Conservation (phyloP, 257 asterid genomes). For the Ehretia macrophylla region DNA sequence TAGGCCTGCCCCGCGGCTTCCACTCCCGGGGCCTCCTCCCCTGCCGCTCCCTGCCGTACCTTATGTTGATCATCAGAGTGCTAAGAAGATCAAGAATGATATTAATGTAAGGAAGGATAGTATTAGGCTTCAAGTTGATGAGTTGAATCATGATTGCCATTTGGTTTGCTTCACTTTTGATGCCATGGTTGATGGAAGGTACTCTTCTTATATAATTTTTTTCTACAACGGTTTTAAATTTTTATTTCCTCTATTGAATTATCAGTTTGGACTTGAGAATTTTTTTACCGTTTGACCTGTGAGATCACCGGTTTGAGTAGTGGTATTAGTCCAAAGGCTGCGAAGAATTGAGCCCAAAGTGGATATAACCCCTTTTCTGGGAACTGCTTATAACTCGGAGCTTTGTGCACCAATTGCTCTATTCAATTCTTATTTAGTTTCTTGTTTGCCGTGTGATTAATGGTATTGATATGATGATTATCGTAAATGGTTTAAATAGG, state of each 20-base stretch:
- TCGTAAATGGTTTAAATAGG: no score
- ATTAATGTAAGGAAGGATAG: slow-evolving; percentile 86
- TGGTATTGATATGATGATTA: no score
- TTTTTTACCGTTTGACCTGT: no score
- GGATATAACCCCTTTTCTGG: no score
- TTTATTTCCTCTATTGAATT: neutral
- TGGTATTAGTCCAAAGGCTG: no score
- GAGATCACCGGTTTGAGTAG: no score
- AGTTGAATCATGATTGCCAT: slow-evolving; percentile 43
- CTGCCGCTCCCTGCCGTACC: slow-evolving; percentile 48
- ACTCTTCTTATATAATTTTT: neutral
- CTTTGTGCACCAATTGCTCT: no score
- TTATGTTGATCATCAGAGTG: slow-evolving; percentile 73
- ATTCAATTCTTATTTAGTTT: no score
- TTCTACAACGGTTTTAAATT: neutral
- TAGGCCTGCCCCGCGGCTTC: slow-evolving; percentile 11
- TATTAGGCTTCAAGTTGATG: slow-evolving; percentile 58
- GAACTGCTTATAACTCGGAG: no score
- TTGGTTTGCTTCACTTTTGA: slow-evolving; percentile 80
- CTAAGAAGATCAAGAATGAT: slow-evolving; percentile 80
- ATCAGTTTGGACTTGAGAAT: no score
- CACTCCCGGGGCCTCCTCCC: slow-evolving; percentile 26
- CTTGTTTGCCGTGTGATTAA: no score
- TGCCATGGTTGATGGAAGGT: slow-evolving; percentile 94
- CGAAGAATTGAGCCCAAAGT: no score